phyloP scores from a whole-genome alignment of 176 grass and related monocot genomes.

The Eragrostis curvula region DNA sequence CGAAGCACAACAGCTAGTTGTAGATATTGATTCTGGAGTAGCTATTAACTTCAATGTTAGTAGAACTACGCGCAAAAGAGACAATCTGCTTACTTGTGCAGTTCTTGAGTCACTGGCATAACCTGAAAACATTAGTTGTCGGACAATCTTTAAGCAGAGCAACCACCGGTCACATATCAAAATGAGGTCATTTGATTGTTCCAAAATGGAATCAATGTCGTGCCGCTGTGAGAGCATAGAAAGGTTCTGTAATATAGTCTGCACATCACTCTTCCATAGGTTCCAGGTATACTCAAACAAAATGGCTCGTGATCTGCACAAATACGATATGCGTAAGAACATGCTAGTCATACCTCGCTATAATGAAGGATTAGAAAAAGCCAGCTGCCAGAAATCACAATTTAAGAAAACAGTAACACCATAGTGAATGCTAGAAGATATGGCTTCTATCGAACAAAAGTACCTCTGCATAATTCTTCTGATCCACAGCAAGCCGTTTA shows the following conservation, averaged over 20 bases:
- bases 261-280: conserved; percentile 91
- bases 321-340: conserved; percentile 21
- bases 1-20: conserved; percentile 36
- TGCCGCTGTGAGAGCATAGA: conserved; percentile 74
- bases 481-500: conserved; percentile 87
- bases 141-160: conserved; percentile 85
- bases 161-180: conserved; percentile 92
- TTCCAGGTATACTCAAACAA: conserved; percentile 98
- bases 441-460: conserved; percentile 28
- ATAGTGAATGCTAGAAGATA: conserved; percentile 14
- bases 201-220: conserved; percentile 69
- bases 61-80: conserved; percentile 15
- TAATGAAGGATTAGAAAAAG: not conserved
- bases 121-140: conserved; percentile 87
- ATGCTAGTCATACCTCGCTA: conserved; percentile 17
- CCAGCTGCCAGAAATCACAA: conserved; percentile 22
- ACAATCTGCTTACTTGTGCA: conserved; percentile 66
- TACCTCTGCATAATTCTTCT: conserved; percentile 89
- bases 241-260: conserved; percentile 90
- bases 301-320: conserved; percentile 82
- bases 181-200: conserved; percentile 68
- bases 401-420: conserved; percentile 17
- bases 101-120: conserved; percentile 87
- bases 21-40: conserved; percentile 29
- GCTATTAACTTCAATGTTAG: conserved; percentile 18